These are phyloP conservation scores for Hemileccinum rubropunctum DNA, from an alignment of 768 basidiomycete species.

Conservation along the genomic window DNA sequence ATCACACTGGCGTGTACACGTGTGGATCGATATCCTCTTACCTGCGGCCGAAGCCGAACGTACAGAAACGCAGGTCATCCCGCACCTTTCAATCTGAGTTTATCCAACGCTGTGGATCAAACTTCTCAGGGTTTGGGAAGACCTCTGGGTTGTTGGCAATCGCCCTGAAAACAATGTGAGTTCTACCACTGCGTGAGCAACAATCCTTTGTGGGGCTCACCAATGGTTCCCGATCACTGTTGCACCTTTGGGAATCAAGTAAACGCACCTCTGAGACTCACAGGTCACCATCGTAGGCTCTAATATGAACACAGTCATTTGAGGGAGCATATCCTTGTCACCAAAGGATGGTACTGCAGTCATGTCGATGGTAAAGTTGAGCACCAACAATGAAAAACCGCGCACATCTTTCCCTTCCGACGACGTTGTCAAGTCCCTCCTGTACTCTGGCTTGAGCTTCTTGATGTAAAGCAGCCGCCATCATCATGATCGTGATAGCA, in stretches of 20 bases:
- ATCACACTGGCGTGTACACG: not conserved
- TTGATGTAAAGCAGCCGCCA: slow-evolving; percentile 53
- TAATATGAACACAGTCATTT: slow-evolving; percentile 35
- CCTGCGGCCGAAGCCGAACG: slow-evolving; percentile 36
- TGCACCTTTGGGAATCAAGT: slow-evolving; percentile 39
- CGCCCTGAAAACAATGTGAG: slow-evolving; percentile 14
- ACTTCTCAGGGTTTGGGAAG: slow-evolving; percentile 53
- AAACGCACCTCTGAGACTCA: slow-evolving; percentile 26
- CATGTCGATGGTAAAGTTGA: not conserved
- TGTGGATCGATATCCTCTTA: not conserved
- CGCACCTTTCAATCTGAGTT: slow-evolving; percentile 19
- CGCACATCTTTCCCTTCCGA: slow-evolving; percentile 39
- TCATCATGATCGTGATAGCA: slow-evolving; percentile 50
- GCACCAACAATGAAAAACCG: not conserved
- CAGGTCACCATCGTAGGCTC: slow-evolving; percentile 39
- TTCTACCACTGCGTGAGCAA: too few relatives aligned
- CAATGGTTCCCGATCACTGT: slow-evolving; percentile 39
- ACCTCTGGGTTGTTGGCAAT: slow-evolving; percentile 51
- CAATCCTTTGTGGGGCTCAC: not conserved
- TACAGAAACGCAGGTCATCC: slow-evolving; percentile 29
- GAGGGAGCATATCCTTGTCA: slow-evolving; percentile 33
- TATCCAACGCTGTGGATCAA: slow-evolving; percentile 56
- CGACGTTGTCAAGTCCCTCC: slow-evolving; percentile 49
- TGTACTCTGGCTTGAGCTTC: slow-evolving; percentile 49
- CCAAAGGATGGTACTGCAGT: slow-evolving; percentile 35